A percentile compares a stretch with the other conserved stretches of the same genome.
Conservation (phyloP, 139 green algal species). For the Chlamydomonas sp. region DNA sequence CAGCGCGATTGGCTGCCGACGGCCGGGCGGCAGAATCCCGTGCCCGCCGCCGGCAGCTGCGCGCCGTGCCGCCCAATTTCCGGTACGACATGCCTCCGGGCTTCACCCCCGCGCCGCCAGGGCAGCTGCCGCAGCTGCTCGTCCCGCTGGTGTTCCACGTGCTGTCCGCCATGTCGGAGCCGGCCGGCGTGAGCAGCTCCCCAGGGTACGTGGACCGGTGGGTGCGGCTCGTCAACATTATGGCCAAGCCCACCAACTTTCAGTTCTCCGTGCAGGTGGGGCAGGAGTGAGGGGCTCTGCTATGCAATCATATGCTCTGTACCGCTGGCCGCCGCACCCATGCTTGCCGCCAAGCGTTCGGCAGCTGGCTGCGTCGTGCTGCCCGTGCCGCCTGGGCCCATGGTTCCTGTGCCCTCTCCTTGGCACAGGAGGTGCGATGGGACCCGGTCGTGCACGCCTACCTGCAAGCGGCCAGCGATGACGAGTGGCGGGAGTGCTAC, state of each 20-base stretch:
- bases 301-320: too few species aligned
- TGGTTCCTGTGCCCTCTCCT: too few species aligned
- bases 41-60: too few species aligned
- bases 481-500: not conserved
- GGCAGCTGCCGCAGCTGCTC: not conserved
- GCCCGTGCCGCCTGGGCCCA: too few species aligned
- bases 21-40: too few species aligned
- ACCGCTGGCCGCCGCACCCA: too few species aligned
- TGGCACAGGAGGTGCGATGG: not conserved
- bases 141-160: conserved; percentile 18
- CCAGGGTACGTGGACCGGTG: not conserved
- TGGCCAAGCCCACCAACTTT: not conserved
- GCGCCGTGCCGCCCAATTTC: too few species aligned
- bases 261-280: not conserved
- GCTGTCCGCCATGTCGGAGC: not conserved
- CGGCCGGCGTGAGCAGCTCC: too few species aligned
- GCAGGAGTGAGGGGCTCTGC: too few species aligned
- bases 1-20: too few species aligned
- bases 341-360: too few species aligned
- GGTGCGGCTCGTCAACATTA: not conserved
- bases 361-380: too few species aligned
- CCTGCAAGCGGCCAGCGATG: not conserved
- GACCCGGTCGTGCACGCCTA: not conserved
- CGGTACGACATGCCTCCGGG: not conserved
- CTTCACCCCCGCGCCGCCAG: not conserved